phyloP scores from a whole-genome alignment of 805 yeast species.

The Schizosaccharomyces octosporus region DNA sequence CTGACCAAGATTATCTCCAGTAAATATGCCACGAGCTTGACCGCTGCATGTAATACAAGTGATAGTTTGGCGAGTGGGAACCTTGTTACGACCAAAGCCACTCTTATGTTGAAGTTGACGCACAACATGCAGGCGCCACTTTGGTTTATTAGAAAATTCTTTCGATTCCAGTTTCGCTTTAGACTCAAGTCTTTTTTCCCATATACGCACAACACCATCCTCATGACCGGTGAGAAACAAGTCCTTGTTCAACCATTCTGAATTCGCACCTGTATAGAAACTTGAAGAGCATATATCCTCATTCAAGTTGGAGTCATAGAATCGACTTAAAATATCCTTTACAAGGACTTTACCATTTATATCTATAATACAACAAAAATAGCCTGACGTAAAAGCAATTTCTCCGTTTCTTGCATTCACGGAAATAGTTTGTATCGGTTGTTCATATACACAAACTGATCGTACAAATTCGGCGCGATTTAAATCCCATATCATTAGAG shows the following conservation, averaged over 20 bases:
- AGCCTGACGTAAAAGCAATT: slow-evolving; percentile 2
- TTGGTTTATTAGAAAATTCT: neutral
- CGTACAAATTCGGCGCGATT: slow-evolving; percentile 28
- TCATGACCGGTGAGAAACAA: slow-evolving; percentile 4
- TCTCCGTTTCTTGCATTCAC: slow-evolving; percentile 10
- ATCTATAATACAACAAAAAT: slow-evolving; percentile 3
- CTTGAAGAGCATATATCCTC: slow-evolving; percentile 3
- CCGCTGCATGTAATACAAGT: neutral
- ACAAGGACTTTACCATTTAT: slow-evolving; percentile 5
- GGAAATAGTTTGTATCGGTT: slow-evolving; percentile 4
- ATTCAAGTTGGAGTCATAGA: neutral
- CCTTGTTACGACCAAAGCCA: neutral
- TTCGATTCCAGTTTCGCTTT: neutral
- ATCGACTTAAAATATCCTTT: slow-evolving; percentile 6
- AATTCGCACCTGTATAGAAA: slow-evolving; percentile 3
- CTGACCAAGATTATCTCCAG: neutral
- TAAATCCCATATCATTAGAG: slow-evolving; percentile 41
- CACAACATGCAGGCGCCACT: neutral
- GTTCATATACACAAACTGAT: slow-evolving; percentile 5
- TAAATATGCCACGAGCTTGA: neutral
- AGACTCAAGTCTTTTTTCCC: neutral
- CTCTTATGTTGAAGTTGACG: neutral
- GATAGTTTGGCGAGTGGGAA: neutral
- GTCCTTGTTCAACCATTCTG: slow-evolving; percentile 4
- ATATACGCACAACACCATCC: neutral